Evolutionary conservation across 1,284 basidiomycete genomes (phyloP).

Genomic region (Rhodotorula glutinis): DNA sequence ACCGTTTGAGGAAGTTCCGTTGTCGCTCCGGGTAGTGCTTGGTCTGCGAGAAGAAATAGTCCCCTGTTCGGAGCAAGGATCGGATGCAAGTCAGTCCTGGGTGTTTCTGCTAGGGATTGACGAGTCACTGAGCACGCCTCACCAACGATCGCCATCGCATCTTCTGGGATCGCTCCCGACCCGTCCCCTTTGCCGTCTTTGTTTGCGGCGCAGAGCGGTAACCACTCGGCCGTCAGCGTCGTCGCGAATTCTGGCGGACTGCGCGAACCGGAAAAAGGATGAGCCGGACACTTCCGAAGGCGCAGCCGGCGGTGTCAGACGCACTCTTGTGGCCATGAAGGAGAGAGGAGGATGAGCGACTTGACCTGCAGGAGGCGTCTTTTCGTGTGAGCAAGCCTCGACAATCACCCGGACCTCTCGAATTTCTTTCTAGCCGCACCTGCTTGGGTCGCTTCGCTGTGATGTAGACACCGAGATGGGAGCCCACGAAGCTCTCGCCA

Average conservation of each 20-base stretch:
- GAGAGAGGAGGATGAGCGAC: conserved; percentile 12
- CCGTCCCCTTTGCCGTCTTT: conserved; percentile 17
- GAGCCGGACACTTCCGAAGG: too few relatives aligned
- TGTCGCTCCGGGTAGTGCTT: conserved; percentile 1
- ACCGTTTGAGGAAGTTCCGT: conserved; percentile 12
- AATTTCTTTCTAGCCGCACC: neutral
- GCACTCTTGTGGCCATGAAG: conserved; percentile 18
- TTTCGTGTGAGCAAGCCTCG: neutral
- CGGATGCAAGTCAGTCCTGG: too few relatives aligned
- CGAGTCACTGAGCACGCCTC: too few relatives aligned
- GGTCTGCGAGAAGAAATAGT: conserved; percentile 20
- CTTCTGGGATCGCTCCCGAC: conserved; percentile 12
- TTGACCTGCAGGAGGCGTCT: conserved; percentile 2
- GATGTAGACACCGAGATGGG: conserved; percentile 5
- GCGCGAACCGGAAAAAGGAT: neutral
- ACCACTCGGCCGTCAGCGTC: conserved; percentile 9
- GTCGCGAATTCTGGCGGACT: conserved; percentile 14
- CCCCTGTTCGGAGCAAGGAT: conserved; percentile 5
- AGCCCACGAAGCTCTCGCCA: conserved; percentile 25
- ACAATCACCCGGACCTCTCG: too few relatives aligned
- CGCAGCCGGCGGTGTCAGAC: neutral
- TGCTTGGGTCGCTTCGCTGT: conserved; percentile 14
- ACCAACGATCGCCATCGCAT: conserved; percentile 15
- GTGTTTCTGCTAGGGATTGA: too few relatives aligned
- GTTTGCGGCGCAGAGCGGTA: conserved; percentile 6